phyloP scores from a whole-genome alignment of 1,139 yeast species.

The Blastobotrys malaysiensis region DNA sequence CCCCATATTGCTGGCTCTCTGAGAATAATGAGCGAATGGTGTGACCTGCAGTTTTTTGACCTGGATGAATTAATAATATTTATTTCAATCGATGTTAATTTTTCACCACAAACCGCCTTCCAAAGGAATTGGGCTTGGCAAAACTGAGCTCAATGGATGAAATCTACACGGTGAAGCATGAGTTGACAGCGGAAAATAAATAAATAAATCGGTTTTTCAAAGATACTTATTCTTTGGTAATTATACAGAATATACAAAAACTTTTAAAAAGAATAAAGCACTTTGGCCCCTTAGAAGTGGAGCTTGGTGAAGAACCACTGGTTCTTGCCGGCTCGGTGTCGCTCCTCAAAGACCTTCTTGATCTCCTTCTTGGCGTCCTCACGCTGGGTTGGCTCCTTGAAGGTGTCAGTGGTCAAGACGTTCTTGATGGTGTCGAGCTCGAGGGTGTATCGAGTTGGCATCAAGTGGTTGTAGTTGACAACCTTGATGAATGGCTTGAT shows the following conservation, averaged over 20 bases:
- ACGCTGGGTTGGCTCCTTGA: constrained; percentile 97
- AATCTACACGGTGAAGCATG: background rate
- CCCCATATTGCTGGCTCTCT: background rate
- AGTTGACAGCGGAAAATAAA: background rate
- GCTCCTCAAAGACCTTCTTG: constrained; percentile 99
- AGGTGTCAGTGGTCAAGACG: constrained; percentile 87
- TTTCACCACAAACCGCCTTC: background rate
- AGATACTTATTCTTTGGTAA: background rate
- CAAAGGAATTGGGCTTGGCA: too few relatives aligned
- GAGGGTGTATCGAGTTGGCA: constrained; percentile 99
- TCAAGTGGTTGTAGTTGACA: constrained; percentile 99
- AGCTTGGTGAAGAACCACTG: constrained; percentile 99
- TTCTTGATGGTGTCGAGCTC: constrained; percentile 95
- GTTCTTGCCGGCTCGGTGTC: constrained; percentile 99
- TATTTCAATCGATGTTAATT: background rate
- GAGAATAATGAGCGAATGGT: background rate
- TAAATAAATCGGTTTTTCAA: background rate
- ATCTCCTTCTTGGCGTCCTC: constrained; percentile 99
- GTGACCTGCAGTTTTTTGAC: background rate
- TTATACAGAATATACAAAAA: constrained; percentile 9
- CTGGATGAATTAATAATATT: background rate
- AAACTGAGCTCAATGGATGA: background rate
- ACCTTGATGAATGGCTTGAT: constrained; percentile 99
- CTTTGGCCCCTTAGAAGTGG: constrained; percentile 62
- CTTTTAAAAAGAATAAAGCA: constrained; percentile 7